phyloP scores from a whole-genome alignment of 192 early-diverging fungal genomes.

The Diversispora epigaea region DNA sequence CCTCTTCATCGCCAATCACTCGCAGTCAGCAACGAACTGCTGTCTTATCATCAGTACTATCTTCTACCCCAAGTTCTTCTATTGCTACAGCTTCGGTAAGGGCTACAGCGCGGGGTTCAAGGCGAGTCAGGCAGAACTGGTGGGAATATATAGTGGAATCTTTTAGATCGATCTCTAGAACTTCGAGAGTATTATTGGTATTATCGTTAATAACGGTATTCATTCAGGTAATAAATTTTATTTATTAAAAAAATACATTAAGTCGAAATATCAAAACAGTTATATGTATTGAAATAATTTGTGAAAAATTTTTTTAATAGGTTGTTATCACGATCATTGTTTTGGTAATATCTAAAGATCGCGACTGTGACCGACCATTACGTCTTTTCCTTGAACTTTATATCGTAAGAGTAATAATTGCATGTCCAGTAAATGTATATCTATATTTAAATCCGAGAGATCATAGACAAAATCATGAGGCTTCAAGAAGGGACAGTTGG shows the following conservation, averaged over 20 bases:
- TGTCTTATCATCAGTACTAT: conserved; percentile 22
- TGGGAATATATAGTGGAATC: conserved; percentile 10
- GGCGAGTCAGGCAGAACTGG: conserved; percentile 23
- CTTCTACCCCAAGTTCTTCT: background rate
- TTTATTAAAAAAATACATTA: background rate
- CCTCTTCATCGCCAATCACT: background rate
- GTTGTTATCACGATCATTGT: conserved; percentile 23
- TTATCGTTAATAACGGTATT: conserved; percentile 10
- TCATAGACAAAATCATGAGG: conserved; percentile 31
- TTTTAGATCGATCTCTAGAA: conserved; percentile 32
- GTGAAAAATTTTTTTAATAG: conserved; percentile 1
- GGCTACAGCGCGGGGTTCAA: conserved; percentile 13
- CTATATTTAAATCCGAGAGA: conserved; percentile 57
- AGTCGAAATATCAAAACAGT: background rate
- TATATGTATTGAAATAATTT: background rate
- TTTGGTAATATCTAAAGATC: conserved; percentile 3
- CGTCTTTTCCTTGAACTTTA: conserved; percentile 62
- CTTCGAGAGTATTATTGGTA: conserved; percentile 23
- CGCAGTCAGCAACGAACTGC: background rate
- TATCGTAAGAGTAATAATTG: conserved; percentile 54
- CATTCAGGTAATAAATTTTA: conserved; percentile 23
- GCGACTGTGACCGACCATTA: conserved; percentile 38
- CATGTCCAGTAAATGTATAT: conserved; percentile 63
- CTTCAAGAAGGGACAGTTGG: conserved; percentile 28
- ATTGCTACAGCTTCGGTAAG: conserved; percentile 27